Conservation (phyloP, 2,329 filamentous ascomycete genomes). For the Calonectria hongkongensis region DNA sequence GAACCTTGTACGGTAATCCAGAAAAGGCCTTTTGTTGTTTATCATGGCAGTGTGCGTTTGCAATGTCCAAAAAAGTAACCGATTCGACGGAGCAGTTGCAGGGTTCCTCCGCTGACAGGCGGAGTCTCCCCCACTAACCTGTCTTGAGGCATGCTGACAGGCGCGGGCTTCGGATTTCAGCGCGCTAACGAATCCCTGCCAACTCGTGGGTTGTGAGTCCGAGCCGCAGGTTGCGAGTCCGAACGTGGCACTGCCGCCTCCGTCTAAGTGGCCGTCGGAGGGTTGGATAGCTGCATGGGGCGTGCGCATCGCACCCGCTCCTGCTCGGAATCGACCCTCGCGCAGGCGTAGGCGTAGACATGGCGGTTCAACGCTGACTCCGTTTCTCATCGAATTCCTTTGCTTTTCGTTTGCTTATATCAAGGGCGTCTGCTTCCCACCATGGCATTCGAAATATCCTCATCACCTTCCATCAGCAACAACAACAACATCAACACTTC, state of each 20-base stretch:
- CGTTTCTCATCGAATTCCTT: background rate
- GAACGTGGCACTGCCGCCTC: constrained; percentile 33
- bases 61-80: background rate
- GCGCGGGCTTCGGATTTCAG: background rate
- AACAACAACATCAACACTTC: constrained; percentile 4
- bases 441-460: constrained; percentile 5
- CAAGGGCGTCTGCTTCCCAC: constrained; percentile 30
- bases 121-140: constrained; percentile 24
- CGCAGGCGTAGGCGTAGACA: background rate
- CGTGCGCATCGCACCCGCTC: constrained; percentile 18
- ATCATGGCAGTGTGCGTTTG: too few species aligned
- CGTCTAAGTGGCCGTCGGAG: constrained; percentile 19
- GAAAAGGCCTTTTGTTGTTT: constrained; percentile 2
- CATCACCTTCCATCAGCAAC: constrained; percentile 22
- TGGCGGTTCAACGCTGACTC: background rate
- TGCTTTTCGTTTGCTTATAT: constrained; percentile 25
- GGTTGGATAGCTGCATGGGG: background rate
- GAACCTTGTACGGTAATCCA: background rate
- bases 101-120: constrained; percentile 32
- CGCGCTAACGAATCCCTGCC: constrained; percentile 24
- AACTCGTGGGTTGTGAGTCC: constrained; percentile 31
- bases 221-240: constrained; percentile 34
- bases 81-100: background rate
- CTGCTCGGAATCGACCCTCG: constrained; percentile 2
- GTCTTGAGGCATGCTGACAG: constrained; percentile 15